These are phyloP conservation scores for Capsicum baccatum DNA, from an alignment of 257 asterid species.

Conservation along the genomic window DNA sequence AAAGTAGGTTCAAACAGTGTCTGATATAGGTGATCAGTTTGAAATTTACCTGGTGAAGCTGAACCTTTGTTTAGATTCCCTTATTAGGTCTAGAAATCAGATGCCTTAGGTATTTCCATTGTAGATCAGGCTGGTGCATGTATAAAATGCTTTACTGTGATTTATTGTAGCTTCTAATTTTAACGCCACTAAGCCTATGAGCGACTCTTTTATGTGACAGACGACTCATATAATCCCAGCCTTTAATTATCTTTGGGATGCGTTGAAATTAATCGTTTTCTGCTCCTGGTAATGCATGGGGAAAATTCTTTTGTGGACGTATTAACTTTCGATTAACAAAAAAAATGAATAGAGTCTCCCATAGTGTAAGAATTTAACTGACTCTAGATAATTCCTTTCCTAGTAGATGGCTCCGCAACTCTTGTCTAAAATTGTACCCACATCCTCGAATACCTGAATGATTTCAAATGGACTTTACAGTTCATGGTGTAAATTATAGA, in stretches of 20 bases:
- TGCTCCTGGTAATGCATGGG: not conserved
- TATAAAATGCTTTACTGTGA: not conserved
- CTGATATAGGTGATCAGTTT: not conserved
- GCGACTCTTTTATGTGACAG: not conserved
- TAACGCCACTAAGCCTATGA: conserved; percentile 8
- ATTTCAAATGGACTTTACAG: not conserved
- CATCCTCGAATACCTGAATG: not conserved
- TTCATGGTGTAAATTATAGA: conserved; percentile 11
- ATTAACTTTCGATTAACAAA: not conserved
- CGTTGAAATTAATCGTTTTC: not conserved
- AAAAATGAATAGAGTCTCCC: not conserved
- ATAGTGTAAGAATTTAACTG: not conserved
- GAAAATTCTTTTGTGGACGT: not conserved
- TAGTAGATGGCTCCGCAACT: not conserved
- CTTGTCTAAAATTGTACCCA: not conserved
- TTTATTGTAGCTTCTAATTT: not conserved
- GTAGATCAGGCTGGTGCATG: conserved; percentile 5
- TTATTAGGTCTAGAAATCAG: not conserved
- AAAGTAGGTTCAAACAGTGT: not conserved
- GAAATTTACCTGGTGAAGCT: not conserved
- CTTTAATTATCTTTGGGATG: not conserved
- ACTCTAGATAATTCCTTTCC: conserved; percentile 11
- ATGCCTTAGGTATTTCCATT: not conserved
- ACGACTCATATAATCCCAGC: not conserved
- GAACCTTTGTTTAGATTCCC: not conserved